phyloP scores from a whole-genome alignment of 495 filamentous ascomycete genomes.

The Xylaria venustula region DNA sequence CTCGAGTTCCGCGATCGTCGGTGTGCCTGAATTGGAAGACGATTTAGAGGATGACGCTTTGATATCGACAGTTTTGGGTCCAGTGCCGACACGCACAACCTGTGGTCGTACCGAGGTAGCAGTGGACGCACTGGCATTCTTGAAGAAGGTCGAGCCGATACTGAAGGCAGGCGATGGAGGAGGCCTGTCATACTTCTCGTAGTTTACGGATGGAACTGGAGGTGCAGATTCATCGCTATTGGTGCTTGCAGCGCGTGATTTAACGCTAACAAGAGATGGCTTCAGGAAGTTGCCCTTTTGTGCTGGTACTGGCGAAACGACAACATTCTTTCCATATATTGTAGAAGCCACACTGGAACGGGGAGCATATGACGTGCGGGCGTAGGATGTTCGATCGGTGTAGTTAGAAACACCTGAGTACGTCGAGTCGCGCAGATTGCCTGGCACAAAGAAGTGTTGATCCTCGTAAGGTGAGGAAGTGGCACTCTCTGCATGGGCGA shows the following conservation, averaged over 20 bases:
- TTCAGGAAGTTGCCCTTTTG: slow-evolving; percentile 81
- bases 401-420: slow-evolving; percentile 63
- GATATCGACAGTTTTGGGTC: slow-evolving; percentile 42
- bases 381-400: slow-evolving; percentile 66
- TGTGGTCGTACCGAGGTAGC: slow-evolving; percentile 54
- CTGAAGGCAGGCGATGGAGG: slow-evolving; percentile 57
- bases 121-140: slow-evolving; percentile 53
- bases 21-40: slow-evolving; percentile 5
- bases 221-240: slow-evolving; percentile 50
- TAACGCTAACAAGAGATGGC: slow-evolving; percentile 88
- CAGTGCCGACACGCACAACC: slow-evolving; percentile 52
- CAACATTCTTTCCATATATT: slow-evolving; percentile 82
- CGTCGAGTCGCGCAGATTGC: slow-evolving; percentile 86
- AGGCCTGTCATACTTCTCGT: slow-evolving; percentile 45
- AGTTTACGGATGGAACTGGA: slow-evolving; percentile 55
- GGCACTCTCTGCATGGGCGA: slow-evolving; percentile 55
- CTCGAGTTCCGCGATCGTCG: slow-evolving; percentile 15
- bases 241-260: slow-evolving; percentile 52
- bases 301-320: slow-evolving; percentile 75
- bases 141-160: slow-evolving; percentile 64
- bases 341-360: slow-evolving; percentile 87
- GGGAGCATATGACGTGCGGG: slow-evolving; percentile 63
- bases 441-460: slow-evolving; percentile 91
- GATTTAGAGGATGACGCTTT: slow-evolving; percentile 32
- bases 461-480: slow-evolving; percentile 63